Conservation (phyloP, 2,329 filamentous ascomycete species). For the Claviceps fusiformis region DNA sequence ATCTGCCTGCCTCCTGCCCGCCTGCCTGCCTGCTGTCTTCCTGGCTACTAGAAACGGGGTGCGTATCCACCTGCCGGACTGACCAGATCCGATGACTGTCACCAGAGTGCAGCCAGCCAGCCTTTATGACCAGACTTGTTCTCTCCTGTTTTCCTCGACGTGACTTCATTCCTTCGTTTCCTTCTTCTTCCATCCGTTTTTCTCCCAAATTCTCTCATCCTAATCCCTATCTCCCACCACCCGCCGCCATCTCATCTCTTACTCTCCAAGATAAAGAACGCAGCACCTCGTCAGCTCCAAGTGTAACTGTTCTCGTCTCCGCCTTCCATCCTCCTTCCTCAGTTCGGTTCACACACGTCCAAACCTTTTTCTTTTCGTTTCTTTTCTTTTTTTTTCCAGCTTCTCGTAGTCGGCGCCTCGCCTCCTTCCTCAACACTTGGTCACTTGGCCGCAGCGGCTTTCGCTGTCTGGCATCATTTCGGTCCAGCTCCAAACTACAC, state of each 20-base stretch:
- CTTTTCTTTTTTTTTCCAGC: neutral
- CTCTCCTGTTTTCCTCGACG: conserved; percentile 1
- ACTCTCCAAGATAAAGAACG: neutral
- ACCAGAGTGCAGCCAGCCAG: neutral
- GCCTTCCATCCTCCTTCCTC: neutral
- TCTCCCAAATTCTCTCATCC: neutral
- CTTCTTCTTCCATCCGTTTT: neutral
- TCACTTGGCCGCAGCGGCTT: neutral
- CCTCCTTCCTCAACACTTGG: neutral
- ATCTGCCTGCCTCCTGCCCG: no score
- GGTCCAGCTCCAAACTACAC: neutral
- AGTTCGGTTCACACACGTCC: neutral
- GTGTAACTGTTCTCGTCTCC: neutral
- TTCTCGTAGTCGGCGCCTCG: conserved; percentile 4
- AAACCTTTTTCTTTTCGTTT: neutral
- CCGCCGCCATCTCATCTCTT: neutral
- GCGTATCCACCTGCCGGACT: neutral
- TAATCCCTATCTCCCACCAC: neutral
- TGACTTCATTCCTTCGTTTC: neutral
- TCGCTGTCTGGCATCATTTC: neutral
- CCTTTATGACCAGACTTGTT: neutral
- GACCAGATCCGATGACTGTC: neutral
- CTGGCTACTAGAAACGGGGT: no score
- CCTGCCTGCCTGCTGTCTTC: no score
- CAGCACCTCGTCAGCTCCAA: neutral